These are phyloP conservation scores for Quercus parvula DNA, from an alignment of 306 rosid species.

Conservation along the genomic window DNA sequence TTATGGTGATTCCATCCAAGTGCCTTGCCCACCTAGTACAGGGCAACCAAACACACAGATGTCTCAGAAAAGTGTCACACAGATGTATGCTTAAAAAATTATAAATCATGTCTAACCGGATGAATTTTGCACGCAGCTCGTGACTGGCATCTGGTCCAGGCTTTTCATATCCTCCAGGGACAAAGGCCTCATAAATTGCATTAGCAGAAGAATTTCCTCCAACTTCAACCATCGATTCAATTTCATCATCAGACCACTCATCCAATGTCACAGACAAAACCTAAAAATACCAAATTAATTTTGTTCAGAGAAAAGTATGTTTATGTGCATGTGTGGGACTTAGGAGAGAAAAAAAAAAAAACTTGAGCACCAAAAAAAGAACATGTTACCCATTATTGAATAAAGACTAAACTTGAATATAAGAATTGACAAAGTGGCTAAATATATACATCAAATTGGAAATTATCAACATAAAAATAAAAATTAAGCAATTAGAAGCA, in stretches of 20 bases:
- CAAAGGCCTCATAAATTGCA: conserved; percentile 84
- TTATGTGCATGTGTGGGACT: neutral
- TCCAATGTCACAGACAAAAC: conserved; percentile 92
- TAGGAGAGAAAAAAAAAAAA: neutral
- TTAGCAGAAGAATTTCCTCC: conserved; percentile 96
- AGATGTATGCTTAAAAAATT: conserved; percentile 9
- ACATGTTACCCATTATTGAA: neutral
- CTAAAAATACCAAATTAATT: conserved; percentile 44
- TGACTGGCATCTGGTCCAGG: conserved; percentile 77
- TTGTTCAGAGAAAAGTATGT: conserved; percentile 2
- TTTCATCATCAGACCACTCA: conserved; percentile 95
- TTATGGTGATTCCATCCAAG: neutral
- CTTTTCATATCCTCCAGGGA: conserved; percentile 78
- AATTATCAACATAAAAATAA: neutral
- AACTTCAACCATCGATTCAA: conserved; percentile 88
- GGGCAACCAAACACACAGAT: conserved; percentile 15
- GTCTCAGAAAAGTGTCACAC: conserved; percentile 23
- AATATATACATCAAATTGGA: neutral
- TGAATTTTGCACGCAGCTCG: conserved; percentile 70
- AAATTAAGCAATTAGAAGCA: neutral
- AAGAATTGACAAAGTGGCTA: neutral
- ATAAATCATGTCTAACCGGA: conserved; percentile 59
- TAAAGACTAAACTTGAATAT: neutral
- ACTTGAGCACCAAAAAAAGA: neutral
- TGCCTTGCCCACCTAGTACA: neutral